phyloP scores from a whole-genome alignment of 139 green algal species.

The Picochlorum costavermella region DNA sequence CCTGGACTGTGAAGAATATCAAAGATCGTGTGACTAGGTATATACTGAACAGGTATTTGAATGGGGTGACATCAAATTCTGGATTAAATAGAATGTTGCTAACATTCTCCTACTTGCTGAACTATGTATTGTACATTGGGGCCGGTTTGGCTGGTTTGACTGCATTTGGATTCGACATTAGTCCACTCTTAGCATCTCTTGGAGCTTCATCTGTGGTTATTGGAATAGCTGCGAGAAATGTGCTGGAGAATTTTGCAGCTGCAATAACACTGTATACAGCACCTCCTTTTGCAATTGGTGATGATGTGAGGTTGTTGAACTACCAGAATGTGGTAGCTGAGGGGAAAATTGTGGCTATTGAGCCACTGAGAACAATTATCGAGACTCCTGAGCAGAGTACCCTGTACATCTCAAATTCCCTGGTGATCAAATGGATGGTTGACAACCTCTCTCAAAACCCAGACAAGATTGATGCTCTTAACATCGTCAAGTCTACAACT shows the following conservation, averaged over 20 bases:
- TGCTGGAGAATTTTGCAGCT: conserved; percentile 12
- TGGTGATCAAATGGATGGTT: conserved; percentile 5
- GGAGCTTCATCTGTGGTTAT: conserved; percentile 17
- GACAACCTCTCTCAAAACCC: not conserved
- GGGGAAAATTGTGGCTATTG: conserved; percentile 17
- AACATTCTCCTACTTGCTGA: conserved; percentile 1
- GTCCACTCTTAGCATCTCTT: conserved; percentile 17
- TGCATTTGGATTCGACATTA: conserved; percentile 20
- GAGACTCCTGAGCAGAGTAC: conserved; percentile 1
- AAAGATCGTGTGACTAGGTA: conserved; percentile 9
- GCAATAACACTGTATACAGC: conserved; percentile 14
- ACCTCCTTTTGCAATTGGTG: conserved; percentile 16
- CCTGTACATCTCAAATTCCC: conserved; percentile 23
- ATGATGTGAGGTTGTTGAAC: conserved; percentile 13
- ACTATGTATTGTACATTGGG: not conserved
- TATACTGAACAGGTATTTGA: not conserved
- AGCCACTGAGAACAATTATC: conserved; percentile 24
- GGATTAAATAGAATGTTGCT: conserved; percentile 1
- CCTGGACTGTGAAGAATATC: conserved; percentile 15
- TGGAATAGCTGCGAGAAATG: conserved; percentile 16
- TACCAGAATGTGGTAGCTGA: not conserved
- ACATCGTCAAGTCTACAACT: no score
- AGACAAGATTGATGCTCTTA: no score
- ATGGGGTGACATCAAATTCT: not conserved
- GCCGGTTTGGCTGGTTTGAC: not conserved